Evolutionary conservation across 2,329 filamentous ascomycete genomes (phyloP), one percentile per base, ranked within the genome.

Genomic region (Pseudogymnoascus sp.): DNA sequence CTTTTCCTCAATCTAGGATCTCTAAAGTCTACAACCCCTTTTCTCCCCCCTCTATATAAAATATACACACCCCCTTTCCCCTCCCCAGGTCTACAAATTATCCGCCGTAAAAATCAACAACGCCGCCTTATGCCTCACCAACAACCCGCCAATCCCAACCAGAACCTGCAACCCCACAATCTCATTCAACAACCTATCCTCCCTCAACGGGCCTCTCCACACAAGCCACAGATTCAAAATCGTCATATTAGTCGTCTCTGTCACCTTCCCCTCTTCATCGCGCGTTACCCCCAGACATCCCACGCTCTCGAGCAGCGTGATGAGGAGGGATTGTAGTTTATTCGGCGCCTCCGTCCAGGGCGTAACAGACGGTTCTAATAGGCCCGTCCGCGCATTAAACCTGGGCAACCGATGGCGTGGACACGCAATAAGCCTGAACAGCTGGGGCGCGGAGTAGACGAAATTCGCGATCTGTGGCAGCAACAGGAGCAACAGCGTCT

Each of bases 391-490:
- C 60, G 88, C 84, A 75, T 96, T 96, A 81, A 96, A 96, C 63
- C 84, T 86, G 17, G 94, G 94, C 42, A 99, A 81, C 65, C 94
- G 86, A 78, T 99, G 94, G 69, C 94, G 87, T 33, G 94, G 94
- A 73, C 94, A 99, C 13, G 92, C 92, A 59, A 99, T 83, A 41
- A 99, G 72, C 62, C 89, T 88, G 74, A 97, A 96, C 59, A 99
- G 81, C 74, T 99, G 94, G 5, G 94, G 94, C 1, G 84, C 85
- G 39, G 92, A 97, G 79, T 97, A 99, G 67, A 93, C 72, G 73
- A 97, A 97, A 79, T 99, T 99, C 83, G 95, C 92, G 69, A 95
- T 89, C 77, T 99, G 94, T 12, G 94, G 94, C 39, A 96, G 81
- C 68, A 99, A 88, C 7, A 99, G 81, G 59, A 99, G 83, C 62